Conservation (phyloP, 1,139 yeast species). For the Lodderomyces metapsilosis region DNA sequence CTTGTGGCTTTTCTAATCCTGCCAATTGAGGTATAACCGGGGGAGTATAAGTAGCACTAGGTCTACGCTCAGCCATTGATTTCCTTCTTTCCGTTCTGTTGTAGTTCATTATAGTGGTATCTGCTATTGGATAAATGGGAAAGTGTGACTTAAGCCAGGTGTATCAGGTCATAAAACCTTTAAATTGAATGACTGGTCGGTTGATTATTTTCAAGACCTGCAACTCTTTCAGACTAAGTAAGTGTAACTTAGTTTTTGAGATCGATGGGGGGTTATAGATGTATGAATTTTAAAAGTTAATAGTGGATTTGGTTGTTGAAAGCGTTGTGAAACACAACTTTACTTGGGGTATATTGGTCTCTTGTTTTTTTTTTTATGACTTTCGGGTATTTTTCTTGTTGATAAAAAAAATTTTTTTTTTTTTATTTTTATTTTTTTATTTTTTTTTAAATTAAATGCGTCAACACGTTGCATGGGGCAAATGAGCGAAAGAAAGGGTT, state of each 20-base stretch:
- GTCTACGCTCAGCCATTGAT: slow-evolving; percentile 73
- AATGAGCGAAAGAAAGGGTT: slow-evolving; percentile 37
- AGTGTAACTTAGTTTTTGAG: neutral
- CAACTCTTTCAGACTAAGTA: neutral
- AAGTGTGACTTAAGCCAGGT: neutral
- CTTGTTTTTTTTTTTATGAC: neutral
- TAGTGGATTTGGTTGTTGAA: neutral
- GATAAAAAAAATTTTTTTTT: slow-evolving; percentile 3
- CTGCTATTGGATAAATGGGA: neutral
- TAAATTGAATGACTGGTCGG: neutral
- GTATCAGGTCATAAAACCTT: neutral
- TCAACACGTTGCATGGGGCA: slow-evolving; percentile 5
- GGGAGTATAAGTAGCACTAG: slow-evolving; percentile 51
- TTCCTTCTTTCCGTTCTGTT: slow-evolving; percentile 51
- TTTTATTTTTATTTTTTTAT: neutral
- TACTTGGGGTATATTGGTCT: no score
- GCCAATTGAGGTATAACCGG: slow-evolving; percentile 77
- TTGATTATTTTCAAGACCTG: neutral
- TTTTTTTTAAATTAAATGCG: neutral
- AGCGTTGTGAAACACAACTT: neutral
- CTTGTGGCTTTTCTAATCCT: slow-evolving; percentile 69
- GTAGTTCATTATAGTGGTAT: slow-evolving; percentile 8
- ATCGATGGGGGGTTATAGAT: no score
- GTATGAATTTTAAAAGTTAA: neutral
- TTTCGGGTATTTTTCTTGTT: slow-evolving; percentile 1